These are phyloP conservation scores for Aspergillus aculeatus DNA, from an alignment of 2,329 filamentous ascomycete genomes.

Conservation along the genomic window DNA sequence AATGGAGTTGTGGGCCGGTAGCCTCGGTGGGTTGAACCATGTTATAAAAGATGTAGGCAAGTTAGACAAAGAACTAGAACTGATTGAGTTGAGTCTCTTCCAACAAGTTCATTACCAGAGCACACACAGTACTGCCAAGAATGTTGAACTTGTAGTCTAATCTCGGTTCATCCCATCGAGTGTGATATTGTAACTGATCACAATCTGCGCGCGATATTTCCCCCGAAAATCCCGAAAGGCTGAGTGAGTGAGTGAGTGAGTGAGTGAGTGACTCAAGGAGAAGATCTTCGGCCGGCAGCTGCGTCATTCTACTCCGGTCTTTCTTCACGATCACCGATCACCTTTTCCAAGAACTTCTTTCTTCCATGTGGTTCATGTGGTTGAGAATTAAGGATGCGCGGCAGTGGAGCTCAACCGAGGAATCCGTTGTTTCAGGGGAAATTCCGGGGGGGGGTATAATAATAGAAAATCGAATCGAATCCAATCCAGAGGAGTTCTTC, in stretches of 20 bases:
- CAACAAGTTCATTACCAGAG: too few relatives aligned
- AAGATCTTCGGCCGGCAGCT: background rate
- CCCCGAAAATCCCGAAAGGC: background rate
- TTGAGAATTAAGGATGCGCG: background rate
- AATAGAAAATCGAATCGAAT: background rate
- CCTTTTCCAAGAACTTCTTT: background rate
- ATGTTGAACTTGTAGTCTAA: too few relatives aligned
- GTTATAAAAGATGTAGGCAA: too few relatives aligned
- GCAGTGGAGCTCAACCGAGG: background rate
- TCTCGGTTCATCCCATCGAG: too few relatives aligned
- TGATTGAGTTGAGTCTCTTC: too few relatives aligned
- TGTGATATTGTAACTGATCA: background rate
- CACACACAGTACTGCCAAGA: too few relatives aligned
- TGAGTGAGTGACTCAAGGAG: too few relatives aligned
- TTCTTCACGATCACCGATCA: background rate
- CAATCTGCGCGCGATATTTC: background rate
- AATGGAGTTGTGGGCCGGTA: background rate
- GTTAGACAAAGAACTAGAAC: too few relatives aligned
- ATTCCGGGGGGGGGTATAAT: background rate
- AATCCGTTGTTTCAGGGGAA: conserved; percentile 2
- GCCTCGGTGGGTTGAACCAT: background rate
- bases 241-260: background rate
- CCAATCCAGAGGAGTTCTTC: background rate
- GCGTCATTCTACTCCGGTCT: background rate
- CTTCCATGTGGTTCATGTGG: background rate